These are phyloP conservation scores for Triticum monococcum DNA, from an alignment of 176 grass and related monocot species.

Conservation along the genomic window DNA sequence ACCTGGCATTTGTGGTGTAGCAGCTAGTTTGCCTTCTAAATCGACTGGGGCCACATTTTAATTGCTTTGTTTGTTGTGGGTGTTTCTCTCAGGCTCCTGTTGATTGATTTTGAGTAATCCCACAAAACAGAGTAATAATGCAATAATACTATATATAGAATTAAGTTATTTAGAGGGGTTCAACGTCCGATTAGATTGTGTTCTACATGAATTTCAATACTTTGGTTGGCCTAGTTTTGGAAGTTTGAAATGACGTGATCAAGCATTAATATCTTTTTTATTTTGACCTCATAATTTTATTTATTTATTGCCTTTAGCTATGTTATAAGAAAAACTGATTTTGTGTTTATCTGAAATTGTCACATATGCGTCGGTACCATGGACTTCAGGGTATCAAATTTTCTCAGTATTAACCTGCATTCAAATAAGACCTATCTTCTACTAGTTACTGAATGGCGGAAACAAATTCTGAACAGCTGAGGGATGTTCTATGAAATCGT, in stretches of 20 bases:
- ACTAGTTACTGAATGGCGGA: not conserved
- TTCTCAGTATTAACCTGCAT: not conserved
- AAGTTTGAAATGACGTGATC: not conserved
- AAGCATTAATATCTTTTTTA: not conserved
- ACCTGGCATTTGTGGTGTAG: slow-evolving; percentile 5
- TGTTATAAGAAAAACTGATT: not conserved
- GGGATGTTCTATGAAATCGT: not conserved
- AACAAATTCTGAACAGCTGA: not conserved
- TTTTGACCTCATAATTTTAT: slow-evolving; percentile 6
- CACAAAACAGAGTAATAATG: not conserved
- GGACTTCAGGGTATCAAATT: slow-evolving; percentile 8
- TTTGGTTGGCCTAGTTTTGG: slow-evolving; percentile 3
- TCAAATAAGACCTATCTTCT: not conserved
- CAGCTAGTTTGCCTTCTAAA: not conserved
- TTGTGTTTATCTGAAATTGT: not conserved
- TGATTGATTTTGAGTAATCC: slow-evolving; percentile 3
- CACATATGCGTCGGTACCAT: not conserved
- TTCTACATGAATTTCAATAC: not conserved
- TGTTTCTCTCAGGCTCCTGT: slow-evolving; percentile 3
- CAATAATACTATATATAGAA: not conserved
- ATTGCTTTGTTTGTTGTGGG: slow-evolving; percentile 8
- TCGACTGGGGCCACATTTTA: not conserved
- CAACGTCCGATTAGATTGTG: not conserved
- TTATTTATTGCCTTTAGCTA: not conserved
- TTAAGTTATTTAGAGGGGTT: not conserved